phyloP scores from a whole-genome alignment of 1,284 basidiomycete genomes.

The Sporisorium graminicola region DNA sequence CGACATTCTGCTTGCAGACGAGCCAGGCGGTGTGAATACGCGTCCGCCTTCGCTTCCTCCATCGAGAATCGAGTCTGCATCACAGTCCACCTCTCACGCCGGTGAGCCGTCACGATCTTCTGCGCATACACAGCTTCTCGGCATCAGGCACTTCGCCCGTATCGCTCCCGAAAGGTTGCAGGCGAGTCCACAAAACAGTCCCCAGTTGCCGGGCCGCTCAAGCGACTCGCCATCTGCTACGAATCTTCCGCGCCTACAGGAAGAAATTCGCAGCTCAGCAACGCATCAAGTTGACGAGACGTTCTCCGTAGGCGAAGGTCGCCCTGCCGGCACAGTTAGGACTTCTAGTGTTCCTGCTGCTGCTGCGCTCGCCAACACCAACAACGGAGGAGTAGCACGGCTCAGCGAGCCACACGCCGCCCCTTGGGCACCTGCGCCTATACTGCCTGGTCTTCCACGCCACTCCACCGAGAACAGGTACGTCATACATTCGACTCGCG shows the following conservation, averaged over 20 bases:
- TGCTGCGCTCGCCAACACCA: neutral
- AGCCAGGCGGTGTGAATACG: conserved; percentile 11
- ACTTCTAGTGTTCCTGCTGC: neutral
- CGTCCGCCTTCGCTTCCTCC: conserved; percentile 19
- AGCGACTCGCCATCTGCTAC: neutral
- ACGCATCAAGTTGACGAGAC: neutral
- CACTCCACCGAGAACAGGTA: conserved; percentile 27
- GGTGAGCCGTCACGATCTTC: conserved; percentile 2
- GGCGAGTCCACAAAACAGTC: neutral
- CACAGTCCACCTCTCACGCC: conserved; percentile 1
- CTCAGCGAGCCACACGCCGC: conserved; percentile 15
- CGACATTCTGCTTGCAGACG: neutral
- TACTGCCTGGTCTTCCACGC: conserved; percentile 29
- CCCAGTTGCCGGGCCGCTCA: neutral
- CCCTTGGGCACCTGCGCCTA: conserved; percentile 30
- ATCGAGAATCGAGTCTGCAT: neutral
- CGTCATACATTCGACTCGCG: neutral
- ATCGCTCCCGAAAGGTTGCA: conserved; percentile 5
- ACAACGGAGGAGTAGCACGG: conserved; percentile 3
- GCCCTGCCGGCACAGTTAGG: neutral
- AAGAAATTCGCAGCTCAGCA: neutral
- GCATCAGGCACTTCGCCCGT: conserved; percentile 1
- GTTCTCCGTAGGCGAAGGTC: neutral
- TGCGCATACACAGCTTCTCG: conserved; percentile 7
- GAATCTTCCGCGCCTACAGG: neutral